Evolutionary conservation across 2,329 filamentous ascomycete genomes (phyloP), one percentile per base, ranked within the genome.

Genomic region (Metarhizium guizhouense): DNA sequence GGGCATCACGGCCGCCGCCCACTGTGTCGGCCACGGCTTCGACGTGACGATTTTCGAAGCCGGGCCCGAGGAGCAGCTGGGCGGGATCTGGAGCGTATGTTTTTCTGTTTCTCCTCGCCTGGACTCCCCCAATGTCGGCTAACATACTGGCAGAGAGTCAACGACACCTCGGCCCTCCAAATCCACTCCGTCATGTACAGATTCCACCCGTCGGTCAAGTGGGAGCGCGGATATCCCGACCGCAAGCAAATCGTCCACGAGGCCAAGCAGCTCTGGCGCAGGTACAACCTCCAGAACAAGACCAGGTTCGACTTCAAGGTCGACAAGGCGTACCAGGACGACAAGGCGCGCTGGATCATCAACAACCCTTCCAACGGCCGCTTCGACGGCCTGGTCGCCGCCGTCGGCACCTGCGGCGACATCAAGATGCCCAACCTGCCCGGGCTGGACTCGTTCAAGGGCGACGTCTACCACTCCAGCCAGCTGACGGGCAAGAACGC

Each of bases 131-230:
- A 13, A 13, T 11, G 6, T 36, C 3, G 10, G 18, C 42, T 45
- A 11, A 45, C 42, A 6, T 8, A 8, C n/a, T 6, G 16, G 0
- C 57, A 89, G 84, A 80, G 81, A 69, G 88, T 94, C 45, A 93
- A 94, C 72, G 88, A 87, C 53, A 92, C 88, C 0, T 92, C 88
- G 0, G 83, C 87, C 16, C 78, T 95, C 0, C 89, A 94, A 65
- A 92, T 95, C 25, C 88, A 95, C 68, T 89, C 85, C 20, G 69
- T 92, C 56, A 94, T 94, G 89, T 95, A 93, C 69, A 82, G 90
- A 25, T 95, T 95, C 67, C 88, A 93, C 61, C 90, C 90, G 0
- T 87, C 86, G 0, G 82, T 95, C 1, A 77, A 81, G 58, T 95
- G 88, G 84, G 75, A 81, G 38, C 74, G 77, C 34, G 88, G 88